Evolutionary conservation across 352 stramenopile species (phyloP).

Genomic region (Phytophthora tubulina): DNA sequence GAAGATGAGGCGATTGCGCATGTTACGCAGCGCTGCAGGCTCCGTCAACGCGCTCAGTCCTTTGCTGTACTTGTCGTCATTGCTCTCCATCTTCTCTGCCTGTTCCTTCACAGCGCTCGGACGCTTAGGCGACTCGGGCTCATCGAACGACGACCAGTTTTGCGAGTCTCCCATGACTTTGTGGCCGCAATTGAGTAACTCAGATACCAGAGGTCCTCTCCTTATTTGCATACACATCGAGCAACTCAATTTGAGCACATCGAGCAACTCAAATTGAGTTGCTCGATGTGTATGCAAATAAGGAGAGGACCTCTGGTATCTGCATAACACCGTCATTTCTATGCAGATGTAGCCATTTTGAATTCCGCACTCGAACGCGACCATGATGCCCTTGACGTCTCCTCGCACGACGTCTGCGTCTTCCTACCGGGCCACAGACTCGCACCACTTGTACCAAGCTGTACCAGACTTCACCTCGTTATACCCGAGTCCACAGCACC

Average conservation of each 20-base stretch:
- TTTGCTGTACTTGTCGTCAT: constrained; percentile 8
- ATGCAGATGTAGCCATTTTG: neutral
- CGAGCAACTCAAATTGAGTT: too few species aligned
- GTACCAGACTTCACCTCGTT: constrained; percentile 13
- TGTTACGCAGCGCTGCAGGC: constrained; percentile 50
- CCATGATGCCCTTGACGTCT: constrained; percentile 33
- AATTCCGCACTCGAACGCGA: neutral
- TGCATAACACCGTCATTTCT: neutral
- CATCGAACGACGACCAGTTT: constrained; percentile 84
- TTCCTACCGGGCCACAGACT: constrained; percentile 21
- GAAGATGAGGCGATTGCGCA: constrained; percentile 83
- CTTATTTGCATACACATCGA: constrained; percentile 3
- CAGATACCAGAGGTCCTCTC: neutral
- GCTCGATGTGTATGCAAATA: neutral
- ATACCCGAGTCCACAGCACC: neutral
- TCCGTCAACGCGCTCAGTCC: constrained; percentile 32
- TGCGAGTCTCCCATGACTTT: constrained; percentile 75
- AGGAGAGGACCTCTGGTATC: neutral
- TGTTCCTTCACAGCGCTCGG: constrained; percentile 23
- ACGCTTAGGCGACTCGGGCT: constrained; percentile 50
- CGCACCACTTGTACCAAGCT: constrained; percentile 29
- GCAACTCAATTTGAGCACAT: too few species aligned
- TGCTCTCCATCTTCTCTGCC: neutral
- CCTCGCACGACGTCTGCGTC: constrained; percentile 14
- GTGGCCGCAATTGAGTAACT: constrained; percentile 12